Evolutionary conservation across 2,329 filamentous ascomycete species (phyloP).

Genomic region (Ophiocordyceps unilateralis): DNA sequence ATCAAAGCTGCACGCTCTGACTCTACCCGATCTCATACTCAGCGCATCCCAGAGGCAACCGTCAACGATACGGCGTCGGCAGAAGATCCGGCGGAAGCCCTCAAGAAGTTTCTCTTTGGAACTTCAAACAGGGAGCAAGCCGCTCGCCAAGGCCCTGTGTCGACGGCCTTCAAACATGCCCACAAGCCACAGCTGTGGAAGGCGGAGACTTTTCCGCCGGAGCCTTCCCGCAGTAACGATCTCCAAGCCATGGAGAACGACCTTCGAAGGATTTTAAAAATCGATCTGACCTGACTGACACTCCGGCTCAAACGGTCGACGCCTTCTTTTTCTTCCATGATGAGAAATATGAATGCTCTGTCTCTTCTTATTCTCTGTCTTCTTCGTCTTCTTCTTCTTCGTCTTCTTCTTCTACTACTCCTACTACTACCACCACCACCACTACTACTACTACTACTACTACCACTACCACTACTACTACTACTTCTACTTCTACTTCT

Average conservation of each 20-base stretch:
- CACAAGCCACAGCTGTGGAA: conserved; percentile 1
- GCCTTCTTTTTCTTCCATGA: neutral
- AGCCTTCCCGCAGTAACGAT: conserved; percentile 11
- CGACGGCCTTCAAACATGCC: neutral
- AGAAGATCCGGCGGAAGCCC: conserved; percentile 25
- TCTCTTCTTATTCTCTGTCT: too few relatives aligned
- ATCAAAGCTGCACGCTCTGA: conserved; percentile 34
- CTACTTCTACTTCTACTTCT: too few relatives aligned
- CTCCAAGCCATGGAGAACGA: conserved; percentile 34
- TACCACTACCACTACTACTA: too few relatives aligned
- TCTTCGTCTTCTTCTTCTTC: too few relatives aligned
- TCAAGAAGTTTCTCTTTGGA: conserved; percentile 40
- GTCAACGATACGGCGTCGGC: conserved; percentile 1
- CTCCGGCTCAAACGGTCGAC: neutral
- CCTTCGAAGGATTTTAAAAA: conserved; percentile 34
- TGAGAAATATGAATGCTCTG: neutral
- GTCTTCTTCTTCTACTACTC: too few relatives aligned
- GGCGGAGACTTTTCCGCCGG: neutral
- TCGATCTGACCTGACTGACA: conserved; percentile 11
- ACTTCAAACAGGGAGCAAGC: conserved; percentile 6
- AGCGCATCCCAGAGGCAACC: conserved; percentile 3
- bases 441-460: too few relatives aligned
- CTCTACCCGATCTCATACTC: conserved; percentile 8
- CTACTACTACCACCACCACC: too few relatives aligned
- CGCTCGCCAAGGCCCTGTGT: neutral